Percentiles rank a stretch among this genome's conserved stretches.
These are phyloP conservation scores for Vaccinium macrocarpon DNA, from an alignment of 148 eudicot species.

Conservation along the genomic window DNA sequence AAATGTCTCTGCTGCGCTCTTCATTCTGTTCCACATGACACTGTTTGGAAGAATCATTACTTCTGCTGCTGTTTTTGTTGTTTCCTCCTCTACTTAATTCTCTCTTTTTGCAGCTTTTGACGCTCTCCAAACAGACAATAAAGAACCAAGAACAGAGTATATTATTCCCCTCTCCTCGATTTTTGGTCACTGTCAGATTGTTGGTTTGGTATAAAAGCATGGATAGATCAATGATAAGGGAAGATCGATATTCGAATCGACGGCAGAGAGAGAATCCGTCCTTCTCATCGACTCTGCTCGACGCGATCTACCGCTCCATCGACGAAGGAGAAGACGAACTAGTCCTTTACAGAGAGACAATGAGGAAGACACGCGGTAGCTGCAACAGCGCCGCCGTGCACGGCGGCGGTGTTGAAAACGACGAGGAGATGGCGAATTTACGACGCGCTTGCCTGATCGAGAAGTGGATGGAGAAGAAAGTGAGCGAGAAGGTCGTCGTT, in stretches of 20 bases:
- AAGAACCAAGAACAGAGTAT: conserved; percentile 2
- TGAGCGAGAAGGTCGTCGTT: conserved; percentile 19
- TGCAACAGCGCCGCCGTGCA: background rate
- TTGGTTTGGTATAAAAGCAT: background rate
- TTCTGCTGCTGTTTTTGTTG: background rate
- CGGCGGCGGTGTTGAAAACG: conserved; percentile 8
- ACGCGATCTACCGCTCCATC: conserved; percentile 79
- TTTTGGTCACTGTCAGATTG: background rate
- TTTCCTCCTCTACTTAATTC: conserved; percentile 12
- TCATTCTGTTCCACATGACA: background rate
- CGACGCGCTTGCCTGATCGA: conserved; percentile 39
- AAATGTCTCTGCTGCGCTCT: conserved; percentile 4
- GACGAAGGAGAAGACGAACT: conserved; percentile 41
- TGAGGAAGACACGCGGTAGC: conserved; percentile 31
- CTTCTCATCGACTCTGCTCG: conserved; percentile 77
- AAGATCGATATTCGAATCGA: conserved; percentile 12
- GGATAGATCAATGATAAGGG: background rate
- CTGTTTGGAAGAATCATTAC: background rate
- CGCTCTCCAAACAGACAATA: conserved; percentile 29
- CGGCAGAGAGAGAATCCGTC: conserved; percentile 41
- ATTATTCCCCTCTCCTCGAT: background rate
- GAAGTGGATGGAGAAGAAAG: conserved; percentile 56
- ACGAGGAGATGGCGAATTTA: conserved; percentile 20
- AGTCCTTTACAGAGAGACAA: conserved; percentile 25
- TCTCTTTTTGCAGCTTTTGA: conserved; percentile 34